A percentile compares a stretch with the other conserved stretches of the same genome.
Conservation (phyloP, 257 asterid species). For the Solanum etuberosum region DNA sequence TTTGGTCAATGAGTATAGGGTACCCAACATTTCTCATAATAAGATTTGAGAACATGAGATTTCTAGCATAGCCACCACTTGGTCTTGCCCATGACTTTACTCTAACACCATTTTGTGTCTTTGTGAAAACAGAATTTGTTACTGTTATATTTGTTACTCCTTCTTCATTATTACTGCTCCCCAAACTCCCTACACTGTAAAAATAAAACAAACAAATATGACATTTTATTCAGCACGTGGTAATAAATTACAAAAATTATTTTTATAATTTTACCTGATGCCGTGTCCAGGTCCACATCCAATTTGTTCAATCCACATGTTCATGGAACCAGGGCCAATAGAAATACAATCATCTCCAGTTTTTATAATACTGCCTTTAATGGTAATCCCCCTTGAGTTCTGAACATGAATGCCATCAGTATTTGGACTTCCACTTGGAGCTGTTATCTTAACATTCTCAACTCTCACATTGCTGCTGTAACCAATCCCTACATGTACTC, state of each 20-base stretch:
- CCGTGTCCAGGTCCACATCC: conserved; percentile 4
- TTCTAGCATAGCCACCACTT: conserved; percentile 5
- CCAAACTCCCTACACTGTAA: not conserved
- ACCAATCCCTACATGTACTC: not conserved
- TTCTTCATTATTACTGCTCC: not conserved
- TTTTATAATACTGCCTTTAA: not conserved
- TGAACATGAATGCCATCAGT: conserved; percentile 1
- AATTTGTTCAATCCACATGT: not conserved
- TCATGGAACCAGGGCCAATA: not conserved
- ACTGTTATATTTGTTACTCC: not conserved
- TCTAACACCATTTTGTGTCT: not conserved
- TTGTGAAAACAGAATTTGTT: not conserved
- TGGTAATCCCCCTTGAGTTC: not conserved
- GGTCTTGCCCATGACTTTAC: conserved; percentile 6
- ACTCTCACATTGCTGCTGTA: conserved; percentile 3
- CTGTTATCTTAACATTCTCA: not conserved
- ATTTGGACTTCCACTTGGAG: conserved; percentile 2
- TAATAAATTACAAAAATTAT: too few relatives aligned
- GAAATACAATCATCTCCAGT: not conserved
- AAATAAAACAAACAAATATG: not conserved
- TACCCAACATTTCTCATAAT: conserved; percentile 1
- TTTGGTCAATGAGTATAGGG: conserved; percentile 2
- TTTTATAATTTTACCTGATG: not conserved
- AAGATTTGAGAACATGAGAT: not conserved
- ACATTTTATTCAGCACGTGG: not conserved